Conservation (phyloP, 2,329 filamentous ascomycete genomes). For the Xylaria hypoxylon region DNA sequence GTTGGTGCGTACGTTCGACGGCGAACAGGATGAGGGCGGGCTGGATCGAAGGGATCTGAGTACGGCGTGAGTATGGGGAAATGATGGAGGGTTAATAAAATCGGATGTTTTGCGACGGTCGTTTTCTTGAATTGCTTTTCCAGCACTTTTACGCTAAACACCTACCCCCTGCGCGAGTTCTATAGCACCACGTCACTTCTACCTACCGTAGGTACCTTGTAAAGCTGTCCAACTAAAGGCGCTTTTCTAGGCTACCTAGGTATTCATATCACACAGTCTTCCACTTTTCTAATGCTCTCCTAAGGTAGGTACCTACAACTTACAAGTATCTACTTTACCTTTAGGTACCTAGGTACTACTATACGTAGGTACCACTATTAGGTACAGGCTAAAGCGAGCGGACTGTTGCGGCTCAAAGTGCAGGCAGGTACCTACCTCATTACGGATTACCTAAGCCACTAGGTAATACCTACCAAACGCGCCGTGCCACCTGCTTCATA, state of each 20-base stretch:
- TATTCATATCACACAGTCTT: too few relatives aligned
- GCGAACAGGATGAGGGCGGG: neutral
- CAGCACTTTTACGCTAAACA: slow-evolving; percentile 25
- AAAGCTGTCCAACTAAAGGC: neutral
- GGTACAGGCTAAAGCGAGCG: too few relatives aligned
- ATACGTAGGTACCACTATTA: too few relatives aligned
- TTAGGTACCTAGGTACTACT: too few relatives aligned
- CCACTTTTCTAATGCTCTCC: too few relatives aligned
- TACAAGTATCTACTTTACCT: neutral
- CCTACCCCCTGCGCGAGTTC: slow-evolving; percentile 11
- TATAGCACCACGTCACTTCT: slow-evolving; percentile 32
- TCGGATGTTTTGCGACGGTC: slow-evolving; percentile 28
- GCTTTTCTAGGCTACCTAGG: neutral
- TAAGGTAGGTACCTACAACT: neutral
- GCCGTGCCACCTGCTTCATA: slow-evolving; percentile 1
- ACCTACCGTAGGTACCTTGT: too few relatives aligned
- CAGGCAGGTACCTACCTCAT: too few relatives aligned
- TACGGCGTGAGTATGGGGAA: too few relatives aligned
- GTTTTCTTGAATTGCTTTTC: slow-evolving; percentile 19
- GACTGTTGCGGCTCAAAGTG: too few relatives aligned
- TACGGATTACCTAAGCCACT: neutral
- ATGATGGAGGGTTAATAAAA: slow-evolving; percentile 12
- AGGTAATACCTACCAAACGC: slow-evolving; percentile 4
- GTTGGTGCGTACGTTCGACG: neutral
- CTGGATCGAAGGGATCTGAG: slow-evolving; percentile 6